Conservation (phyloP, 768 basidiomycete genomes). For the Suillus decipiens region DNA sequence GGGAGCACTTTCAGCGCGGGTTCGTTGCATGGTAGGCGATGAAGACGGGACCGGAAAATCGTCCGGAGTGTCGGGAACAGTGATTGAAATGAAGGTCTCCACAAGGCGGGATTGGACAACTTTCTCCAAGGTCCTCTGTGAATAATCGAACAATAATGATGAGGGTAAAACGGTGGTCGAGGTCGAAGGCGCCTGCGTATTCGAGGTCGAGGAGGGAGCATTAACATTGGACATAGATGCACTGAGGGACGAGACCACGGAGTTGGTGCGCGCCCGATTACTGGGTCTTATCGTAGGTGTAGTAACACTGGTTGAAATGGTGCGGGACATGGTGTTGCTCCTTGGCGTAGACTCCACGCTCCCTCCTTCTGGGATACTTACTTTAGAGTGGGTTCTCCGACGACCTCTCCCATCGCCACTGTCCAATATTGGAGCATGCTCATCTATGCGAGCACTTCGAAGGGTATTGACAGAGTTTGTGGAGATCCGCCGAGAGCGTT, state of each 20-base stretch:
- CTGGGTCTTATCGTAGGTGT: constrained; percentile 36
- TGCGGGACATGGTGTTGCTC: constrained; percentile 17
- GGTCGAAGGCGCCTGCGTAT: not conserved
- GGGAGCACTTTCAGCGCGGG: constrained; percentile 30
- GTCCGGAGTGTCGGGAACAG: constrained; percentile 35
- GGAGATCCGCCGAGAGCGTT: constrained; percentile 62
- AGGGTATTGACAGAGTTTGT: constrained; percentile 53
- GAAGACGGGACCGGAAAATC: constrained; percentile 17
- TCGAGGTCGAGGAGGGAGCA: constrained; percentile 1
- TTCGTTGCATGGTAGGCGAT: constrained; percentile 29
- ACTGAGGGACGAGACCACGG: constrained; percentile 50
- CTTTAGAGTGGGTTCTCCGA: constrained; percentile 47
- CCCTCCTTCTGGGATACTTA: constrained; percentile 36
- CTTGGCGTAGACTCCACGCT: constrained; percentile 17
- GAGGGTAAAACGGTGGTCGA: constrained; percentile 25
- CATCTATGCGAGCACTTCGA: constrained; percentile 49
- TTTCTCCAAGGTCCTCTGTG: constrained; percentile 69
- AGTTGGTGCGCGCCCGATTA: constrained; percentile 51
- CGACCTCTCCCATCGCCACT: constrained; percentile 41
- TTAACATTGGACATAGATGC: constrained; percentile 12
- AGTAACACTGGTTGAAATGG: constrained; percentile 21
- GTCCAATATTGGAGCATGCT: constrained; percentile 31
- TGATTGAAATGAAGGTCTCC: constrained; percentile 72
- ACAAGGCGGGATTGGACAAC: constrained; percentile 73
- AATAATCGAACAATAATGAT: constrained; percentile 54